Percentiles rank a stretch among this genome's conserved stretches.
phyloP scores from a whole-genome alignment of 2,329 filamentous ascomycete species.

The Calonectria ilicicola region DNA sequence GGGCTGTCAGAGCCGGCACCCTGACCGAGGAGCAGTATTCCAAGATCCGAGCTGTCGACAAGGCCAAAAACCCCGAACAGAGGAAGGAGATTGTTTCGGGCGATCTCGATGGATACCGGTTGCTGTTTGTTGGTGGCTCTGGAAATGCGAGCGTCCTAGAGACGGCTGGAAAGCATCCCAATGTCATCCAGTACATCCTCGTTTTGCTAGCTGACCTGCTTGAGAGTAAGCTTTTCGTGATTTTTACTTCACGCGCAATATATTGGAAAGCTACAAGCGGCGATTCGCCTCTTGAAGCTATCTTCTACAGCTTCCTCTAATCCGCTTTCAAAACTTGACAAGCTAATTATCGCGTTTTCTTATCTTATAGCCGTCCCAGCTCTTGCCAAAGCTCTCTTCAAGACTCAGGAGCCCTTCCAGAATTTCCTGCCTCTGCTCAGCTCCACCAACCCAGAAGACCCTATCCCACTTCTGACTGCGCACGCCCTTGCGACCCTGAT shows the following conservation, averaged over 20 bases:
- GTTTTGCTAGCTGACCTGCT: slow-evolving; percentile 90
- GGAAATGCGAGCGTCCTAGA: slow-evolving; percentile 82
- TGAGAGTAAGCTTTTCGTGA: slow-evolving; percentile 71
- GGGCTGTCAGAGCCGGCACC: slow-evolving; percentile 91
- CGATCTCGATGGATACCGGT: slow-evolving; percentile 83
- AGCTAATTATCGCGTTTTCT: slow-evolving; percentile 32
- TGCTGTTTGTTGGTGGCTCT: slow-evolving; percentile 81
- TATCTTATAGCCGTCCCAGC: slow-evolving; percentile 77
- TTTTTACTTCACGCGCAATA: slow-evolving; percentile 6
- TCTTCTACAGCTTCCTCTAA: slow-evolving; percentile 22
- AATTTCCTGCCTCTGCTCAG: slow-evolving; percentile 89
- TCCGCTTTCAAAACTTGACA: background rate
- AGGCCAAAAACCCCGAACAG: slow-evolving; percentile 88
- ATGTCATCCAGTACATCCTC: slow-evolving; percentile 95
- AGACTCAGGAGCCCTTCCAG: slow-evolving; percentile 82
- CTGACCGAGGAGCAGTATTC: slow-evolving; percentile 94
- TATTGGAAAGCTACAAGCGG: background rate
- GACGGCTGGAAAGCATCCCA: slow-evolving; percentile 84
- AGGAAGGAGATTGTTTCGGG: slow-evolving; percentile 84
- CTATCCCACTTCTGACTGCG: slow-evolving; percentile 89
- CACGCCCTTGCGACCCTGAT: slow-evolving; percentile 87
- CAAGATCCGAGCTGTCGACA: slow-evolving; percentile 97
- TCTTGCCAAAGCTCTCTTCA: slow-evolving; percentile 81
- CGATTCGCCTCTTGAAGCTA: background rate
- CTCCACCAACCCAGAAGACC: slow-evolving; percentile 79